phyloP scores from a whole-genome alignment of 208 protist genomes.

The Leishmania arabica region DNA sequence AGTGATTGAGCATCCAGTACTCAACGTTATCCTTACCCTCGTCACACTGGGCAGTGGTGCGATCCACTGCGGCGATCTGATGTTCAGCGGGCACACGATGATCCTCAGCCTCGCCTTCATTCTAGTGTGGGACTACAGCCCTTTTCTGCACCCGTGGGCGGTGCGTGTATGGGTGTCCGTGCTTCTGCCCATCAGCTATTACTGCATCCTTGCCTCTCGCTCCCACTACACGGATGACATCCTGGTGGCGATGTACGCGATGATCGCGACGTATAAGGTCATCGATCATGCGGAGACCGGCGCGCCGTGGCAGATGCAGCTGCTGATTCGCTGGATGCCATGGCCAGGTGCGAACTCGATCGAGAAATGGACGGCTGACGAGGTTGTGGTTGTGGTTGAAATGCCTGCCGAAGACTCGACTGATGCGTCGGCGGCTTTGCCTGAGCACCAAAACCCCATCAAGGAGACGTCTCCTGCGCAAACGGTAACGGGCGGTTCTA shows the following conservation, averaged over 20 bases:
- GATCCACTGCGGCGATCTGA: conserved; percentile 91
- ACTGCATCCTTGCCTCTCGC: conserved; percentile 77
- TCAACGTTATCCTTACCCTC: conserved; percentile 82
- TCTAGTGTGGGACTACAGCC: conserved; percentile 69
- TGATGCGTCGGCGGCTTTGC: background rate
- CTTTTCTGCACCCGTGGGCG: conserved; percentile 50
- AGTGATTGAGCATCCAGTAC: conserved; percentile 56
- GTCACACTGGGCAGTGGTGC: conserved; percentile 74
- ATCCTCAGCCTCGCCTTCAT: conserved; percentile 63
- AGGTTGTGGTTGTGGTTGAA: conserved; percentile 19
- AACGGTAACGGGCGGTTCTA: background rate
- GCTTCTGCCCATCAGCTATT: conserved; percentile 57
- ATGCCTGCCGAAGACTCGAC: background rate
- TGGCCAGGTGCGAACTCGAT: conserved; percentile 48
- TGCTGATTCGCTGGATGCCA: conserved; percentile 77
- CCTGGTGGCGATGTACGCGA: conserved; percentile 62
- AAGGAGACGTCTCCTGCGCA: background rate
- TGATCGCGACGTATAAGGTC: conserved; percentile 63
- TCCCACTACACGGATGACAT: conserved; percentile 93
- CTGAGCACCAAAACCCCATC: background rate
- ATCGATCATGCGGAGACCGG: conserved; percentile 56
- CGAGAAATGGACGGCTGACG: conserved; percentile 7
- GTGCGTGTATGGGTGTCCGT: conserved; percentile 39
- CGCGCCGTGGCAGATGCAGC: conserved; percentile 78
- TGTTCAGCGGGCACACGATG: conserved; percentile 92